Evolutionary conservation across 208 protist genomes (phyloP).

Genomic region (Acanthamoeba lenticulata): DNA sequence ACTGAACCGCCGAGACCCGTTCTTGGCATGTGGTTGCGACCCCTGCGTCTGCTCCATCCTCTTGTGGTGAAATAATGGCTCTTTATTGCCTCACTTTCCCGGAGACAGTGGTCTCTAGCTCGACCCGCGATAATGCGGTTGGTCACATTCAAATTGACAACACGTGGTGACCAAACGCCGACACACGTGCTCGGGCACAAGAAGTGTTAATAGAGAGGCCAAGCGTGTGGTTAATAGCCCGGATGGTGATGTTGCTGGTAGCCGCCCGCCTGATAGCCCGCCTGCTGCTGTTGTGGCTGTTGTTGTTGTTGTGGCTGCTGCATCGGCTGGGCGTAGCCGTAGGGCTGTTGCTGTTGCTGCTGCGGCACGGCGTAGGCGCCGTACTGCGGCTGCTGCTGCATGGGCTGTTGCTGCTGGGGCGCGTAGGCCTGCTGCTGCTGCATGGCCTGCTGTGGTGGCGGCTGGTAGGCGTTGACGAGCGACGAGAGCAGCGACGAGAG

Average conservation of each 20-base stretch:
- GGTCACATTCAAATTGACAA: too few species aligned
- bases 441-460: neutral
- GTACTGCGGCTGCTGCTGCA: neutral
- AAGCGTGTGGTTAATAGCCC: neutral
- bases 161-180: too few species aligned
- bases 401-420: neutral
- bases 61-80: too few species aligned
- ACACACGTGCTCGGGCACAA: too few species aligned
- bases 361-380: neutral
- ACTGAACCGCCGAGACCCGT: neutral
- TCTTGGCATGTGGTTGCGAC: too few species aligned
- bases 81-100: too few species aligned
- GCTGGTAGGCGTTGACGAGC: neutral
- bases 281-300: neutral
- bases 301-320: neutral
- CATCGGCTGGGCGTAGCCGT: neutral
- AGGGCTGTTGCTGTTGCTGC: neutral
- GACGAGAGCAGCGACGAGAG: conserved; percentile 9
- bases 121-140: too few species aligned
- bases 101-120: too few species aligned
- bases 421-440: neutral
- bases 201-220: too few species aligned
- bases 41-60: too few species aligned
- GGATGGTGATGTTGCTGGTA: neutral
- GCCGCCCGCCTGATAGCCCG: neutral